Percentiles rank a stretch among this genome's conserved stretches.
These are phyloP conservation scores for Aureobasidium sp. DNA, from an alignment of 2,329 filamentous ascomycete species.

Conservation along the genomic window DNA sequence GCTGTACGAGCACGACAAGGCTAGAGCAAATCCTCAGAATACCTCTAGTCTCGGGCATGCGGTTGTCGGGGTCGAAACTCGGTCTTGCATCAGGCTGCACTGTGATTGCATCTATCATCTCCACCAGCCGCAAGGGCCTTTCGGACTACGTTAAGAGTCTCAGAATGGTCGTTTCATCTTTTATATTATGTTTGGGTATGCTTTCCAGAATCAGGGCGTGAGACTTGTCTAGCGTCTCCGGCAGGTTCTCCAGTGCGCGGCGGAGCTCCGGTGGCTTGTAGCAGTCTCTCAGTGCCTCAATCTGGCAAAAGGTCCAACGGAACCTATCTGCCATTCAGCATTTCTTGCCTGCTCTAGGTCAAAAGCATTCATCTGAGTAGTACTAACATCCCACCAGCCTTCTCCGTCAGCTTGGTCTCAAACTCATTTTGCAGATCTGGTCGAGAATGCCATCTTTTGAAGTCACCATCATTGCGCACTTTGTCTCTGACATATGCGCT, in stretches of 20 bases:
- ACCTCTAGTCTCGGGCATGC: not conserved
- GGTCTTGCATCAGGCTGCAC: not conserved
- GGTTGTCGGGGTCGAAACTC: not conserved
- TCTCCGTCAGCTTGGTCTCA: not conserved
- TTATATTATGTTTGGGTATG: not conserved
- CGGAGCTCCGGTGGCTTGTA: not conserved
- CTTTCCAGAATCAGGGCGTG: not conserved
- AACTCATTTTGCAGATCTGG: not conserved
- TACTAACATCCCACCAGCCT: not conserved
- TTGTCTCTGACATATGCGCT: not conserved
- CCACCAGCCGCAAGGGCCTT: not conserved
- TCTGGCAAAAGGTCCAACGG: constrained; percentile 3
- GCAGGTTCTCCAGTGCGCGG: not conserved
- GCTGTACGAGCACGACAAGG: not conserved
- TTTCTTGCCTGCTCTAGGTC: not conserved
- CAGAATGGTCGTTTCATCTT: not conserved
- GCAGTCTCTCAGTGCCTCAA: not conserved
- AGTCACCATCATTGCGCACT: not conserved
- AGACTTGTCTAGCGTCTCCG: not conserved
- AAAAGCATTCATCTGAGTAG: not conserved
- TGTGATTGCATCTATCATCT: not conserved
- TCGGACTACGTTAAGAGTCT: not conserved
- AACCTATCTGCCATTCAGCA: not conserved
- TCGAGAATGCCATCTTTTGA: not conserved
- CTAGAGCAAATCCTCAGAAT: not conserved